Conservation (phyloP, 2,329 filamentous ascomycete genomes). For the Xylariaceae sp. region DNA sequence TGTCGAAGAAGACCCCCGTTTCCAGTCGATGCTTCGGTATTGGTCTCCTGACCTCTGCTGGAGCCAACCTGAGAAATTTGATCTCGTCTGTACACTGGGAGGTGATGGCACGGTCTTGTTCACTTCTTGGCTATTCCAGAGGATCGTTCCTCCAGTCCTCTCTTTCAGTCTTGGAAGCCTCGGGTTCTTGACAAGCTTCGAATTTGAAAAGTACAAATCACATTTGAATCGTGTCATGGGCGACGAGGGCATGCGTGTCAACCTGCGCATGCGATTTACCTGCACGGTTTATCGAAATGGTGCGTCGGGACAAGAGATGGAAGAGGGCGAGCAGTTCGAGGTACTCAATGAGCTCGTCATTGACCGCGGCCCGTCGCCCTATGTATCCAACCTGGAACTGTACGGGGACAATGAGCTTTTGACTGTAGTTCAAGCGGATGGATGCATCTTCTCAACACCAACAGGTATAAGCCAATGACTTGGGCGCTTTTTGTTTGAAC, state of each 20-base stretch:
- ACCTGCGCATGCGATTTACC: slow-evolving; percentile 97
- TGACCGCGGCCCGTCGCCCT: slow-evolving; percentile 92
- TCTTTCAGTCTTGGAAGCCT: slow-evolving; percentile 82
- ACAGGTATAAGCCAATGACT: slow-evolving; percentile 56
- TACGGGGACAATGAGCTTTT: slow-evolving; percentile 94
- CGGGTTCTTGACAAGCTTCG: slow-evolving; percentile 85
- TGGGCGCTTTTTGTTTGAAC: not conserved
- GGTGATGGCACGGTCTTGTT: slow-evolving; percentile 86
- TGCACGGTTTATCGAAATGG: slow-evolving; percentile 89
- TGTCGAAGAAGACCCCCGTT: slow-evolving; percentile 70
- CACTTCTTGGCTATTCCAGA: slow-evolving; percentile 89
- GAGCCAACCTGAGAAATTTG: slow-evolving; percentile 90
- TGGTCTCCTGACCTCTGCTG: slow-evolving; percentile 97
- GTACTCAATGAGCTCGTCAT: slow-evolving; percentile 98
- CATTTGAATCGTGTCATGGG: slow-evolving; percentile 90
- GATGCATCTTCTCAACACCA: slow-evolving; percentile 95
- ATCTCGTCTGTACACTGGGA: slow-evolving; percentile 84
- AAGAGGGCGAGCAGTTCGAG: slow-evolving; percentile 94
- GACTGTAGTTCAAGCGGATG: slow-evolving; percentile 93
- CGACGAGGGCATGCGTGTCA: slow-evolving; percentile 92
- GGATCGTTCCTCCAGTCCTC: slow-evolving; percentile 79
- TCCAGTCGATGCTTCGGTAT: slow-evolving; percentile 82
- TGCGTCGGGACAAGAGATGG: slow-evolving; percentile 58
- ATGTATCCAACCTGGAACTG: slow-evolving; percentile 93
- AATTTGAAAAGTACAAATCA: slow-evolving; percentile 83